phyloP scores from a whole-genome alignment of 2,329 filamentous ascomycete species.

The Colletotrichum destructivum region DNA sequence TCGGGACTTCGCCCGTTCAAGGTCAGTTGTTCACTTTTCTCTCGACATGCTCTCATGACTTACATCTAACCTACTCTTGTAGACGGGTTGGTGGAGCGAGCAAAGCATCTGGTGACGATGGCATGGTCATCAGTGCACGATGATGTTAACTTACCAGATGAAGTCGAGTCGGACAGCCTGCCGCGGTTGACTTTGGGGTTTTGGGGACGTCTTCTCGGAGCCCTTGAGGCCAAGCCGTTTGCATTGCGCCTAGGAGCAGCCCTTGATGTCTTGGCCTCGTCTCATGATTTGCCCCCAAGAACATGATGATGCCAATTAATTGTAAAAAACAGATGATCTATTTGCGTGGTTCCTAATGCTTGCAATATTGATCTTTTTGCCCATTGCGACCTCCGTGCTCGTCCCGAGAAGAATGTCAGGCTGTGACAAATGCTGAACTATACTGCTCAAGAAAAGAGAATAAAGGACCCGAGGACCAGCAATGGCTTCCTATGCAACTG shows the following conservation, averaged over 20 bases:
- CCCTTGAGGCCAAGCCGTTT: not conserved
- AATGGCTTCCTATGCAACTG: too few relatives aligned
- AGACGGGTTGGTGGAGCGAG: not conserved
- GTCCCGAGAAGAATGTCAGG: too few relatives aligned
- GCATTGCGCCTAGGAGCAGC: not conserved
- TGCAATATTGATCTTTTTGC: too few relatives aligned
- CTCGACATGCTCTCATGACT: too few relatives aligned
- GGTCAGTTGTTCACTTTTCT: rapidly evolving
- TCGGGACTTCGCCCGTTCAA: not conserved
- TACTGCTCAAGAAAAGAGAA: too few relatives aligned
- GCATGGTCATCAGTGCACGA: not conserved
- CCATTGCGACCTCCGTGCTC: too few relatives aligned
- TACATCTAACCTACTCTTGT: not conserved
- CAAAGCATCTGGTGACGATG: not conserved
- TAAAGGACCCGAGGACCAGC: too few relatives aligned
- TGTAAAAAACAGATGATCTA: too few relatives aligned
- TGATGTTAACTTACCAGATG: not conserved
- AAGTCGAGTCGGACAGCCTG: not conserved
- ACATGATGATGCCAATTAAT: not conserved
- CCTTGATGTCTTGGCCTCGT: not conserved
- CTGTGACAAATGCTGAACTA: too few relatives aligned
- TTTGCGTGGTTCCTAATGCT: too few relatives aligned
- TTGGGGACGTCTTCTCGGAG: not conserved
- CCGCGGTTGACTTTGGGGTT: not conserved
- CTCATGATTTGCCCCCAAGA: not conserved